Evolutionary conservation across 345 rosid genomes (phyloP).

Genomic region (Populus simonii): DNA sequence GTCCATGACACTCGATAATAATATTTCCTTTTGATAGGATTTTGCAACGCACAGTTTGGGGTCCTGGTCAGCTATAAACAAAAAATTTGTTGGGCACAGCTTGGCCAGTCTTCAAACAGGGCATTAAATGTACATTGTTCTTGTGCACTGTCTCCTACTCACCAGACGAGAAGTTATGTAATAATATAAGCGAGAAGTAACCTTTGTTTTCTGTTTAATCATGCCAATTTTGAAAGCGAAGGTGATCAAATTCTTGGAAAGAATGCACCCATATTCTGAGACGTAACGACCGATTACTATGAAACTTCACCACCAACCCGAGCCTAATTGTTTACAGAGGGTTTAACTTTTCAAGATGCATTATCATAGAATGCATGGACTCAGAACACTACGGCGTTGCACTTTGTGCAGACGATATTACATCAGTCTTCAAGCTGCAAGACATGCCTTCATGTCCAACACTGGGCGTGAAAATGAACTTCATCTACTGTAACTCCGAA

Average conservation of each 20-base stretch:
- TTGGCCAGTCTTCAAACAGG: slow-evolving; percentile 6
- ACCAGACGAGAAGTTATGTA: neutral
- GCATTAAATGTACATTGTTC: slow-evolving; percentile 36
- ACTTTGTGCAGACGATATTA: no score
- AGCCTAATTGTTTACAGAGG: neutral
- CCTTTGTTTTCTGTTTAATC: neutral
- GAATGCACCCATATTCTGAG: neutral
- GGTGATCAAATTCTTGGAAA: neutral
- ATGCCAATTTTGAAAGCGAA: neutral
- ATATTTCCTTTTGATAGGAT: neutral
- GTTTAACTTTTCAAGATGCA: neutral
- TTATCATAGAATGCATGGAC: neutral
- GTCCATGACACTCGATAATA: neutral
- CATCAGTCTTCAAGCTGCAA: no score
- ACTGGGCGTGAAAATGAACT: neutral
- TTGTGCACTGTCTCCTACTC: neutral
- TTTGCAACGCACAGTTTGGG: neutral
- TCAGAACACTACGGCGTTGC: neutral
- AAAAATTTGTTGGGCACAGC: slow-evolving; percentile 11
- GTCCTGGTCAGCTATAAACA: neutral
- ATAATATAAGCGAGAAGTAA: neutral
- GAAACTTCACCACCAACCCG: neutral
- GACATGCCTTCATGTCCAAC: no score
- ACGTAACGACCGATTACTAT: neutral
- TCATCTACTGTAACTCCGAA: neutral